Conservation (phyloP, 495 filamentous ascomycete genomes). For the Penicillium robsamsonii region DNA sequence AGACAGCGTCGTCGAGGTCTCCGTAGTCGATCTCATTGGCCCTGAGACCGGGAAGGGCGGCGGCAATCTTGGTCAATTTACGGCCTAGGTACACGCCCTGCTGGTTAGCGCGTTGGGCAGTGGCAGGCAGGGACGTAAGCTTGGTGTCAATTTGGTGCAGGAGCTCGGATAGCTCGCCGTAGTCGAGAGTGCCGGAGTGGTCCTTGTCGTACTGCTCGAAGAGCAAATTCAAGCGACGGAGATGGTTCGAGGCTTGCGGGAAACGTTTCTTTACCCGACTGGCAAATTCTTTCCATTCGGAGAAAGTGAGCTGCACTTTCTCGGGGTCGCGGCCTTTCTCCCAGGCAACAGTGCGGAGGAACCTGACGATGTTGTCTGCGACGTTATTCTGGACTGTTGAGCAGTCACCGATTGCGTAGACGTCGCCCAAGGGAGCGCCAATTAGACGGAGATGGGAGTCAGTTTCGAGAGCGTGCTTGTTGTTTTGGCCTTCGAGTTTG, state of each 20-base stretch:
- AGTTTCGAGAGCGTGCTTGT: slow-evolving; percentile 89
- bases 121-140: slow-evolving; percentile 79
- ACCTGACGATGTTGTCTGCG: slow-evolving; percentile 79
- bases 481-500: slow-evolving; percentile 76
- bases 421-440: slow-evolving; percentile 88
- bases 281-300: slow-evolving; percentile 84
- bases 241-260: slow-evolving; percentile 88
- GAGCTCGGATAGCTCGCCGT: slow-evolving; percentile 84
- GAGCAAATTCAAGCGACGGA: slow-evolving; percentile 82
- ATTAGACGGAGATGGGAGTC: slow-evolving; percentile 90
- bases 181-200: slow-evolving; percentile 87
- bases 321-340: slow-evolving; percentile 87
- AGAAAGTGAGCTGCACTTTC: slow-evolving; percentile 75
- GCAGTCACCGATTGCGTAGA: slow-evolving; percentile 98
- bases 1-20: slow-evolving; percentile 87
- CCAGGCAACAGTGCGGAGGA: slow-evolving; percentile 87
- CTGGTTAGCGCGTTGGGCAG: slow-evolving; percentile 96
- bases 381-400: slow-evolving; percentile 95
- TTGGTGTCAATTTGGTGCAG: slow-evolving; percentile 88
- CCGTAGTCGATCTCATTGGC: slow-evolving; percentile 83
- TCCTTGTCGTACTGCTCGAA: slow-evolving; percentile 93
- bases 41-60: slow-evolving; percentile 69
- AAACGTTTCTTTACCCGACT: slow-evolving; percentile 80
- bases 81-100: slow-evolving; percentile 91
- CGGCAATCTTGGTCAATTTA: slow-evolving; percentile 91